Conservation (phyloP, 768 basidiomycete species). For the Calvatia gigantea region DNA sequence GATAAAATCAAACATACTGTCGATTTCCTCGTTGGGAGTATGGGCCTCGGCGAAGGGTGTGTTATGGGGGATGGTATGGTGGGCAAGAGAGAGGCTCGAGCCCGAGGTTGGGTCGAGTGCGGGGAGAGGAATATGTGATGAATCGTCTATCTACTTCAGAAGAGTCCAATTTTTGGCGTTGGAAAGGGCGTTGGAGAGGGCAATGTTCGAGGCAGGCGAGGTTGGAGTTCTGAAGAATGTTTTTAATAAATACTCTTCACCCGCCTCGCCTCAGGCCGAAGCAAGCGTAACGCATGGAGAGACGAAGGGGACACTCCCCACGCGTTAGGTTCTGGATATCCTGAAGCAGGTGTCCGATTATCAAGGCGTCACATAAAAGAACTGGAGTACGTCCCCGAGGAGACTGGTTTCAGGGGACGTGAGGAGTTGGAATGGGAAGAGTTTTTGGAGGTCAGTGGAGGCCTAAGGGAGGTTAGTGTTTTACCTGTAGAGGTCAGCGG, state of each 20-base stretch:
- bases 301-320: conserved; percentile 24
- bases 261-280: conserved; percentile 24
- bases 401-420: conserved; percentile 63
- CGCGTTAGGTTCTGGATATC: conserved; percentile 35
- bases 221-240: conserved; percentile 37
- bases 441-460: conserved; percentile 85
- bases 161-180: conserved; percentile 33
- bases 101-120: conserved; percentile 15
- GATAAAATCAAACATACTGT: conserved; percentile 46
- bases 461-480: conserved; percentile 63
- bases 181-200: conserved; percentile 11
- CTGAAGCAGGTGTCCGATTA: conserved; percentile 53
- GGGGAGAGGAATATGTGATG: conserved; percentile 15
- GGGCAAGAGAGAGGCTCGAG: conserved; percentile 21
- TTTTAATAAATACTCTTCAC: conserved; percentile 31
- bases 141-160: neutral
- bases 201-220: conserved; percentile 32
- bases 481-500: conserved; percentile 23
- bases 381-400: conserved; percentile 69
- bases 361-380: conserved; percentile 60
- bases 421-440: conserved; percentile 73
- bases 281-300: neutral
- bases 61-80: conserved; percentile 25
- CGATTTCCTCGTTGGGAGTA: conserved; percentile 72
- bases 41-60: conserved; percentile 73